A percentile compares a stretch with the other conserved stretches of the same genome.
Evolutionary conservation across 371 early-diverging fungal genomes (phyloP).

Genomic region (Lichtheimia ornata): DNA sequence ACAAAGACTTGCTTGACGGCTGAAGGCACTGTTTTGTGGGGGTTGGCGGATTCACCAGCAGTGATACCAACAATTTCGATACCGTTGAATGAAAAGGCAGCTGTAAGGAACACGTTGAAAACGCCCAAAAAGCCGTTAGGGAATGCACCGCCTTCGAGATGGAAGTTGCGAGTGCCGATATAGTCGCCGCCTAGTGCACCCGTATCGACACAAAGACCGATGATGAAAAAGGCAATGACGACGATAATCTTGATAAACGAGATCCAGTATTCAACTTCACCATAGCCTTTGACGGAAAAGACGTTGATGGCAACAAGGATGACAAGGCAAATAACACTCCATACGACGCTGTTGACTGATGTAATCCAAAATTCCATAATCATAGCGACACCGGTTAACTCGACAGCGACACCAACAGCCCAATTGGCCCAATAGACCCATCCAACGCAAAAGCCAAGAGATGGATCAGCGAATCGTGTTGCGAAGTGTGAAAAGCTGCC

Average conservation of each 20-base stretch:
- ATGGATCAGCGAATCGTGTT: conserved; percentile 81
- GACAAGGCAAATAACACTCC: conserved; percentile 62
- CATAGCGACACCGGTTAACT: conserved; percentile 78
- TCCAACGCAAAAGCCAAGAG: conserved; percentile 78
- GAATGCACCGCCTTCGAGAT: conserved; percentile 73
- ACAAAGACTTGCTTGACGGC: conserved; percentile 77
- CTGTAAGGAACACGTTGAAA: conserved; percentile 71
- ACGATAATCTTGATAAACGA: conserved; percentile 58
- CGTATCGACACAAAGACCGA: conserved; percentile 75
- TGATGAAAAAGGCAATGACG: conserved; percentile 71
- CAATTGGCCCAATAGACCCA: conserved; percentile 85
- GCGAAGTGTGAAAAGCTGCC: conserved; percentile 87
- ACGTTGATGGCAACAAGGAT: conserved; percentile 65
- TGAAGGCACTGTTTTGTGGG: conserved; percentile 70
- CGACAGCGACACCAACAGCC: conserved; percentile 82
- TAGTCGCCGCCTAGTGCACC: conserved; percentile 47
- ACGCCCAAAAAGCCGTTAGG: conserved; percentile 74
- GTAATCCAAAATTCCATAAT: conserved; percentile 82
- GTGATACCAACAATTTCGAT: conserved; percentile 79
- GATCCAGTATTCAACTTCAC: conserved; percentile 68
- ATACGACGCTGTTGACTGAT: conserved; percentile 54
- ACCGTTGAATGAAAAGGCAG: conserved; percentile 87
- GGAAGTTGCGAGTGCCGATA: conserved; percentile 67
- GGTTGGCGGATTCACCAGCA: conserved; percentile 74
- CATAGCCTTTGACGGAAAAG: conserved; percentile 69